Percentiles rank a stretch among this genome's conserved stretches.
Conservation (phyloP, 768 basidiomycete genomes). For the Phanerochaete sordida region DNA sequence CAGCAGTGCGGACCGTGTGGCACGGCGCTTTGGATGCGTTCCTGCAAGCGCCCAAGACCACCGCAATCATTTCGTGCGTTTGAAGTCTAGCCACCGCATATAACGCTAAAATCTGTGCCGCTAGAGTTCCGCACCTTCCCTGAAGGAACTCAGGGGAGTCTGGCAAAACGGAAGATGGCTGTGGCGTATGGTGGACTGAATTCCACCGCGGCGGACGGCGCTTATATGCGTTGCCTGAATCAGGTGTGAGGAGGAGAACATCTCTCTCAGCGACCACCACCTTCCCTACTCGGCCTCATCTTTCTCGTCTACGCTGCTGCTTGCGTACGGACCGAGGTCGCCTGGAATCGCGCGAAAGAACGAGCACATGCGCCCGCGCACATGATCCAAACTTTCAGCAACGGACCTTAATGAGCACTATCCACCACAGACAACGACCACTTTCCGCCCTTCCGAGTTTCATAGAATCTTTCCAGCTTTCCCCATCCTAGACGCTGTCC, state of each 20-base stretch:
- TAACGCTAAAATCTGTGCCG: no score
- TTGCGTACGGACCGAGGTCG: neutral
- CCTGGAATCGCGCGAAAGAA: neutral
- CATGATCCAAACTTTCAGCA: slow-evolving; percentile 1
- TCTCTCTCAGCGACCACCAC: neutral
- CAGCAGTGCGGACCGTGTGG: neutral
- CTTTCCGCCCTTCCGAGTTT: slow-evolving; percentile 4
- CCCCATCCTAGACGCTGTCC: neutral
- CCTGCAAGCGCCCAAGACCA: neutral
- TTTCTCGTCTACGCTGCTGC: neutral
- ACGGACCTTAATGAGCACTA: neutral
- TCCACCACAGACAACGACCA: neutral
- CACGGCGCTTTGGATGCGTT: no score
- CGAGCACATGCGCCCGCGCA: neutral
- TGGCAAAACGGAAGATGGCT: no score
- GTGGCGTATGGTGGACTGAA: no score
- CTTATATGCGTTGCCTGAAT: no score
- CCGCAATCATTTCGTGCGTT: no score
- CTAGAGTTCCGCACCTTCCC: no score
- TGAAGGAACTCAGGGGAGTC: no score
- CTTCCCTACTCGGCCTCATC: neutral
- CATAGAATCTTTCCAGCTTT: slow-evolving; percentile 10
- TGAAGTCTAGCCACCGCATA: no score
- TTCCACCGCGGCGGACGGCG: no score
- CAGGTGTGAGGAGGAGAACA: neutral